These are phyloP conservation scores for Trametes gibbosa DNA, from an alignment of 768 basidiomycete species.

Conservation along the genomic window DNA sequence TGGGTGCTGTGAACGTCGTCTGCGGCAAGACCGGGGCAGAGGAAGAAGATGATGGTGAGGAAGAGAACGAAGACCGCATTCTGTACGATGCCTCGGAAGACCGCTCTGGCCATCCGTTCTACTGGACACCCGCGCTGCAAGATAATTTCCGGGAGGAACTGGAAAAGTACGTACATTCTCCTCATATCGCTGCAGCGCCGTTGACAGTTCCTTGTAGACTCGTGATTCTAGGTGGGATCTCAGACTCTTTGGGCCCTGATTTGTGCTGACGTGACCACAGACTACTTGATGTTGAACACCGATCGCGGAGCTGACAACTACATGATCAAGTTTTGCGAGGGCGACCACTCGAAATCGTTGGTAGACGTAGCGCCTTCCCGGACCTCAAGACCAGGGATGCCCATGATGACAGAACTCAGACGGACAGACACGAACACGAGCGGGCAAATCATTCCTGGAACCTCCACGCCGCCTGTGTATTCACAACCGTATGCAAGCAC, in stretches of 20 bases:
- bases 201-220: conserved; percentile 46
- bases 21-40: conserved; percentile 82
- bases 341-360: conserved; percentile 70
- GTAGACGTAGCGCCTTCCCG: conserved; percentile 79
- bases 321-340: conserved; percentile 91
- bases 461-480: conserved; percentile 17
- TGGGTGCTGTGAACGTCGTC: conserved; percentile 70
- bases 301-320: conserved; percentile 88
- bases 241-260: neutral
- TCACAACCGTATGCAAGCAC: conserved; percentile 21
- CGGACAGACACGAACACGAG: conserved; percentile 33
- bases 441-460: conserved; percentile 30
- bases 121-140: conserved; percentile 79
- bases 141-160: conserved; percentile 83
- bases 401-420: conserved; percentile 69
- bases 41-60: conserved; percentile 68
- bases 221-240: conserved; percentile 68
- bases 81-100: conserved; percentile 67
- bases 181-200: neutral
- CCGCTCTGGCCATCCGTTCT: conserved; percentile 60
- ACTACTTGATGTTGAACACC: conserved; percentile 92
- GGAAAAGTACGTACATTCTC: conserved; percentile 61
- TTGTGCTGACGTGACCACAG: conserved; percentile 36
- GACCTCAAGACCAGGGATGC: conserved; percentile 64
- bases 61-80: conserved; percentile 71